Evolutionary conservation across 306 rosid species (phyloP).

Genomic region (Biancaea sappan): DNA sequence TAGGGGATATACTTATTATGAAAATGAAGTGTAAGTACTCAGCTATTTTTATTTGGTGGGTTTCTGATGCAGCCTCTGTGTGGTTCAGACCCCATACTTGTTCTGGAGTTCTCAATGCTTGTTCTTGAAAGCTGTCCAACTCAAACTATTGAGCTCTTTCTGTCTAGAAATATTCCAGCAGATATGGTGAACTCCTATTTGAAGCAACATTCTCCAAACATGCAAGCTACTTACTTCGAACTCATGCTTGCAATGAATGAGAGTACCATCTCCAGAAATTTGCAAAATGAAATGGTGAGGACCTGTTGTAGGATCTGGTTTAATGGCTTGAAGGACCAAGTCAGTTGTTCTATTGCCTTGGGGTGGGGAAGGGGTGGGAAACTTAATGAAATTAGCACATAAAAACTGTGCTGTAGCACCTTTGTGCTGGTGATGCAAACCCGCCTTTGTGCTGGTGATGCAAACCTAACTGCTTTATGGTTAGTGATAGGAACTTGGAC

Average conservation of each 20-base stretch:
- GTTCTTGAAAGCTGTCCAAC: conserved; percentile 98
- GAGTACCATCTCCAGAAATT: conserved; percentile 86
- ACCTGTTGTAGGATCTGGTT: conserved; percentile 33
- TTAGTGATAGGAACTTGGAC: too few relatives aligned
- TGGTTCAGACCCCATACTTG: conserved; percentile 92
- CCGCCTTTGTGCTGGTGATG: conserved; percentile 6
- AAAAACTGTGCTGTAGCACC: neutral
- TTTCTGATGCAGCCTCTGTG: conserved; percentile 84
- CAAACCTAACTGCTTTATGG: conserved; percentile 23
- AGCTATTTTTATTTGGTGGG: conserved; percentile 31
- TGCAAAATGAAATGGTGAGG: conserved; percentile 97
- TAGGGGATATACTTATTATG: neutral
- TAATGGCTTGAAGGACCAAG: conserved; percentile 25
- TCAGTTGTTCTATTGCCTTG: conserved; percentile 22
- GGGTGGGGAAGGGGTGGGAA: conserved; percentile 13
- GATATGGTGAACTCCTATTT: conserved; percentile 95
- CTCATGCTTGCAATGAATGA: conserved; percentile 98
- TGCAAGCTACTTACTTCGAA: conserved; percentile 93
- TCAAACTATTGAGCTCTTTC: conserved; percentile 92
- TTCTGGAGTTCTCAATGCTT: conserved; percentile 89
- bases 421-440: conserved; percentile 8
- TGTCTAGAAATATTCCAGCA: conserved; percentile 93
- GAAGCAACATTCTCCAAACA: conserved; percentile 95
- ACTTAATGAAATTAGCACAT: conserved; percentile 14
- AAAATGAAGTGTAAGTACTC: conserved; percentile 2